Evolutionary conservation across 1,284 basidiomycete species (phyloP), one percentile per base, ranked within the genome.

Genomic region (Pascua guehoae): DNA sequence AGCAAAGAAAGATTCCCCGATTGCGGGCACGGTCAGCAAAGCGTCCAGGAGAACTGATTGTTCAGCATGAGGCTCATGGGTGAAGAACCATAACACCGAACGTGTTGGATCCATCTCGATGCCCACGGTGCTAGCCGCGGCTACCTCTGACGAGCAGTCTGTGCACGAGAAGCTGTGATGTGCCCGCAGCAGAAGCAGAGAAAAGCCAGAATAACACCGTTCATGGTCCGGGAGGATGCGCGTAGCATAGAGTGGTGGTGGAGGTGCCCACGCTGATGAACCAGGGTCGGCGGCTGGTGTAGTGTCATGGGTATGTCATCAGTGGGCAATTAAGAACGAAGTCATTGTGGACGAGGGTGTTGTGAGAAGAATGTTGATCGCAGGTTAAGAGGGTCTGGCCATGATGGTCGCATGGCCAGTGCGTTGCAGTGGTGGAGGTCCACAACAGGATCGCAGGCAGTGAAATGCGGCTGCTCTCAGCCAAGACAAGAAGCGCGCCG

Each of bases 41-140:
- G 11, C 36, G n/a, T n/a, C n/a, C 12, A 39, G 40, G 17, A 3
- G 24, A 32, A 7, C 24, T 32, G 24, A 32, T 3, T 7, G 24
- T 7, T 3, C 4, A 32, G 24, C 24, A 32, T 32, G 4, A 32
- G 24, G 3, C 24, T 32, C 24, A 32, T 32, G 24, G 24, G 24
- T 32, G 24, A 32, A 32, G 24, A 32, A 32, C 24, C 24, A 32
- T 32, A 7, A 32, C 24, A 52, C 58, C 18, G 48, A 65, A 58
- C 67, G 62, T 2, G 58, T 53, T 7, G 68, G 67, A 64, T 68
- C 66, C 8, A 57, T 53, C 17, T 60, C 66, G 44, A 59, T 61
- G 5, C 65, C 66, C 39, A 60, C 41, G n/a, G 44, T 38, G 15
- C 54, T 47, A 8, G 52, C 46, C 14, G 16, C n/a, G 5, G 18